Percentiles rank a stretch among this genome's conserved stretches.
Conservation (phyloP, 2,329 filamentous ascomycete genomes). For the Penicillium sp. region DNA sequence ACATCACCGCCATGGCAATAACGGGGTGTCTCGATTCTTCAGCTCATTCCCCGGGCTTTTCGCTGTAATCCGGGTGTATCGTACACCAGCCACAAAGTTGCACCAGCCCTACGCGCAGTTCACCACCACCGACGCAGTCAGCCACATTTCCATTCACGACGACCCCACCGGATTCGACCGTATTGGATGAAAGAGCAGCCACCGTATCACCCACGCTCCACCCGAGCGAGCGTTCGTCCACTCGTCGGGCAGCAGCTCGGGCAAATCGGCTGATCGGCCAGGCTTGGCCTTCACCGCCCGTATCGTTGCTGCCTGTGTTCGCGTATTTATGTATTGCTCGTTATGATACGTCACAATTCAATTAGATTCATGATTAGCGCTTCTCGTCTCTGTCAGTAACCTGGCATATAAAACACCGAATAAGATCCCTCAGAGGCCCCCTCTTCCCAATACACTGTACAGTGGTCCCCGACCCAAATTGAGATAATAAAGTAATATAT, state of each 20-base stretch:
- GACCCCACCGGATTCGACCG: background rate
- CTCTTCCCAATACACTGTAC: no score
- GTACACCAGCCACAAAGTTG: constrained; percentile 15
- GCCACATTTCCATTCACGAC: constrained; percentile 14
- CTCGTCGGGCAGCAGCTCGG: constrained; percentile 3
- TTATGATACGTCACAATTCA: background rate
- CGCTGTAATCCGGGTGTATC: background rate
- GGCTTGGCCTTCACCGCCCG: constrained; percentile 16
- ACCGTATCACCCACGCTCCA: constrained; percentile 6
- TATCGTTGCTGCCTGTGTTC: constrained; percentile 23
- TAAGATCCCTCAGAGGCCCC: background rate
- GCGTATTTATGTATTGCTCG: background rate
- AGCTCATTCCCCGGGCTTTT: background rate
- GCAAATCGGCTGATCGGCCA: constrained; percentile 7
- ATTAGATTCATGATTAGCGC: background rate
- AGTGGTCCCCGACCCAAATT: background rate
- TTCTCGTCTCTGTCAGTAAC: background rate
- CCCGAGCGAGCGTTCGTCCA: background rate
- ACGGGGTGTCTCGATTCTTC: background rate
- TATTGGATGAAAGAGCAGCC: constrained; percentile 14
- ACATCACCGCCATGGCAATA: background rate
- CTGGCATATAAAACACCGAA: background rate
- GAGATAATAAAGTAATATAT: background rate
- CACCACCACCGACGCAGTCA: constrained; percentile 6
- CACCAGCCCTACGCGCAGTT: constrained; percentile 17